Base-by-base conservation (phyloP, 305 asterid genomes). In the Ilex paraguariensis region DNA sequence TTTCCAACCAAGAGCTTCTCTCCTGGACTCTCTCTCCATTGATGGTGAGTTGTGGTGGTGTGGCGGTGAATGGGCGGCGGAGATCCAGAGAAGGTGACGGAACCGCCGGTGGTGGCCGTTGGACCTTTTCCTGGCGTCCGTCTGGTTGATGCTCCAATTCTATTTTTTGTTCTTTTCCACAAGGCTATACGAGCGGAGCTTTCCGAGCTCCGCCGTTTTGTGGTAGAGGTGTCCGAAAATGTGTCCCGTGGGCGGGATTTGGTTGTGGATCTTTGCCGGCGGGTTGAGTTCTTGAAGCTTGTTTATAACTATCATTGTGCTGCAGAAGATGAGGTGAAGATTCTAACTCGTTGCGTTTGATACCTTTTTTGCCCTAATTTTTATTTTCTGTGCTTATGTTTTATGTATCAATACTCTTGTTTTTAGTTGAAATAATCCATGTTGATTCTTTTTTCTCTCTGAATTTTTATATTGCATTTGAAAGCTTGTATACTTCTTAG, bases 301-400 rank as follows among this genome's bases (percentile, higher is more conserved):
- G 96, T 88, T 3, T 86, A 66, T 63, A 79, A 79, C 53, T 88
- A 88, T 50, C 96, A 88, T 68, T 80, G 79, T 60, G 82, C 82
- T 52, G 94, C 98, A 51, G 98, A 91, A 79, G 98, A 91, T 62
- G 98, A 88, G 98, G 96, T 88, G 61, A 66, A 75, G 42, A 36
- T 36, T 36, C 42, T 36, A 36, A 36, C 6, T 36, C 6, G 7
- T 36, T 36, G 6, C 0, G 9, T 36, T 36, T 8, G 42, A 36
- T 45, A 17, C 44, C 13, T 59, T 54, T 3, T 21, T 13, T 21
- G 7, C 28, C 3, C 30, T 17, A n/a, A 13, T 15, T 53, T 14
- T 8, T 51, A 21, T 65, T 31, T 31, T 10, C 9, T 13, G 12
- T 49, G 56, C 46, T 21, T n/a, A 12, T 12, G n/a, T 13, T 5